Base-by-base conservation (phyloP, 257 asterid genomes). In the Penstemon eatonii region DNA sequence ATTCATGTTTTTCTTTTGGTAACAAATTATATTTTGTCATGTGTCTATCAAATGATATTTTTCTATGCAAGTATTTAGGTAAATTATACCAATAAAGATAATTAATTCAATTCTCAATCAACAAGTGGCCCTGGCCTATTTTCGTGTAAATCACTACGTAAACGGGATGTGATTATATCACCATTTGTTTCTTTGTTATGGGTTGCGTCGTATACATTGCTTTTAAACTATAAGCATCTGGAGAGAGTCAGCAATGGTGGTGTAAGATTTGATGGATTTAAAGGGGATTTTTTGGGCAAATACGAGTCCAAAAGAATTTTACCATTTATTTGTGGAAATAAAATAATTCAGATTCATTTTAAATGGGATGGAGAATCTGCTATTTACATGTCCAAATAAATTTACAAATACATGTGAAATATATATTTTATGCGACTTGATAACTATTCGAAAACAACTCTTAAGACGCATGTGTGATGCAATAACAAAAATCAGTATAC, bases 191-290 rank as follows among this genome's bases (percentile, higher is more conserved):
- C 18, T 3, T 12, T 8, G 18, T 18, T 49, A 49, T 4, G 54
- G 18, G 18, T 49, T 12, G 13, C 4, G 54, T 0, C 13, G 4
- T 12, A 10, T 9, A 13, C 10, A 11, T 6, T 41, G 52, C 40
- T 60, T 37, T 38, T 18, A 51, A 63, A 56, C 46, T 63, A 15
- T 40, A 55, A 63, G 56, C 43, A 46, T 5, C 54, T 49, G n/a
- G 18, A 10, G 8, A 2, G 10, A 9, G 54, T 49, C 18, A 49
- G 5, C 54, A 49, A 9, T 5, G n/a, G 39, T 4, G 18, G 54
- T 4, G 13, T 33, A 40, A 18, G 37, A 41, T 38, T 10, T 44
- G 10, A 46, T 7, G 25, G 42, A 33, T 65, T 10, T n/a, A 39
- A 39, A 25, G 33, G 33, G 33, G 33, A 25, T 1, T 25, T 25